Base-by-base conservation (phyloP, 371 early-diverging fungal genomes). In the Mortierella sp. region DNA sequence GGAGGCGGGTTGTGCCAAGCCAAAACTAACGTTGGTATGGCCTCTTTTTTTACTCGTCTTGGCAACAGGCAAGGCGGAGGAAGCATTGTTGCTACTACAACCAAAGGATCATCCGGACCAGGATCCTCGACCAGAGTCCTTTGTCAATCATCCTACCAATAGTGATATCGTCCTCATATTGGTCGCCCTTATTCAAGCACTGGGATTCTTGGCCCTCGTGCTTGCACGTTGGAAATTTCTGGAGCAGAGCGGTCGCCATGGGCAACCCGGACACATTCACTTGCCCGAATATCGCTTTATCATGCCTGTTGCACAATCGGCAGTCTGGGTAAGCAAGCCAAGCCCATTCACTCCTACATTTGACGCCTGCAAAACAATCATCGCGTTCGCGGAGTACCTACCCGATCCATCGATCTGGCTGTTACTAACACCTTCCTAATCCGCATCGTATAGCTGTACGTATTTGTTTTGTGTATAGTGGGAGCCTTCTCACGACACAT, bases 261-360 rank as follows among this genome's bases (percentile, higher is more conserved):
- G 74, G 17, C 60, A 60, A n/a, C 74, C 74, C 0, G 74, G 74
- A n/a, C 74, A 74, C 46, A 67, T 67, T 8, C 74, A 74, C 51
- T 37, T 67, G 19, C 74, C 74, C 13, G 46, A 49, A 2, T 74
- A 67, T 28, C 63, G 74, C 21, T 74, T 74, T 25, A 52, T 67
- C 49, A 74, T 74, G 74, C 74, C 74, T 13, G 74, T 74, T 10
- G 68, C 64, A 1, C 74, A 74, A 45, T 63, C 68, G 2, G 43
- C 67, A 45, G 53, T 61, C 7, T 74, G 74, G 74, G 74, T 74
- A 74, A 31, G 60, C 53, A 3, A 25, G 25, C 7, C 25, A n/a
- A n/a, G n/a, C n/a, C n/a, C n/a, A n/a, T n/a, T n/a, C n/a, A n/a
- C n/a, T n/a, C n/a, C n/a, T n/a, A n/a, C n/a, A n/a, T n/a, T n/a